A percentile compares a stretch with the other conserved stretches of the same genome.
Conservation (phyloP, 1,284 basidiomycete genomes). For the Cystobasidium sp. region DNA sequence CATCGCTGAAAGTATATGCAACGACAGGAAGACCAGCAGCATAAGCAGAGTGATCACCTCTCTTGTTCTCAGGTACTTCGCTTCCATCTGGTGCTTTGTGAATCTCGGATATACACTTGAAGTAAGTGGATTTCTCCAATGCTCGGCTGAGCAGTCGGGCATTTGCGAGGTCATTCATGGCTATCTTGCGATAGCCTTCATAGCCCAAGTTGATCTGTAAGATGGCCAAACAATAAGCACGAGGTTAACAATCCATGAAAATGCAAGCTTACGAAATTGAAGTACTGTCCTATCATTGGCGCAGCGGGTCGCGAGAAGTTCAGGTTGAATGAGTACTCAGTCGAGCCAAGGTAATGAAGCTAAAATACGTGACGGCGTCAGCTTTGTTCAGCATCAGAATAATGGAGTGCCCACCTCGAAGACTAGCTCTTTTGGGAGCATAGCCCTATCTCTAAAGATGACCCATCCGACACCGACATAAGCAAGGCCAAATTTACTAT, state of each 20-base stretch:
- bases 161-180: constrained; percentile 73
- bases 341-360: constrained; percentile 59
- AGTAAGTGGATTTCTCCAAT: constrained; percentile 65
- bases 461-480: constrained; percentile 91
- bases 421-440: constrained; percentile 80
- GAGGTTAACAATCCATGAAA: constrained; percentile 33
- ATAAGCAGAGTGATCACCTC: constrained; percentile 59
- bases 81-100: constrained; percentile 43
- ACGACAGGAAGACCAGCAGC: constrained; percentile 84
- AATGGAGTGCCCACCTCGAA: constrained; percentile 76
- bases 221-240: constrained; percentile 42
- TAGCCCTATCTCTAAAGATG: constrained; percentile 72
- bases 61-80: constrained; percentile 32
- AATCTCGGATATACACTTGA: constrained; percentile 47
- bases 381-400: constrained; percentile 58
- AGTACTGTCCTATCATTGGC: constrained; percentile 90
- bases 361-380: constrained; percentile 45
- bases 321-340: constrained; percentile 79
- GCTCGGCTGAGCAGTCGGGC: constrained; percentile 77
- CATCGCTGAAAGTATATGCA: constrained; percentile 81
- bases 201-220: constrained; percentile 75
- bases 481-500: constrained; percentile 85
- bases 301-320: constrained; percentile 92
- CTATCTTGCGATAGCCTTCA: constrained; percentile 76
- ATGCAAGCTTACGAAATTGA: constrained; percentile 64